These are phyloP conservation scores for Ceratobasidium theobromae DNA, from an alignment of 1,284 basidiomycete species.

Conservation along the genomic window DNA sequence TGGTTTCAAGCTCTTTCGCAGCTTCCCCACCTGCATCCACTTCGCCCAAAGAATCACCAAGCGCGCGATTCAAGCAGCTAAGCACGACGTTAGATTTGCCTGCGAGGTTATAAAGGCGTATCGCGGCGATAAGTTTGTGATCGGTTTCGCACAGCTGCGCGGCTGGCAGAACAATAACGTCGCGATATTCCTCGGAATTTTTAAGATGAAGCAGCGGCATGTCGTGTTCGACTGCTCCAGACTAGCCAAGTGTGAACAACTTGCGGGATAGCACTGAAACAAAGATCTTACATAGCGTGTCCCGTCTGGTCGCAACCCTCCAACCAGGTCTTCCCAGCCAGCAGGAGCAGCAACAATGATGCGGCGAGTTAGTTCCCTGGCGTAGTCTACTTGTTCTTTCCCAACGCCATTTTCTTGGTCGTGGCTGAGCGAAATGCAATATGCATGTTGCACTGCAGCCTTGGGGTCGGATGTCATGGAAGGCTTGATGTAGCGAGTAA, in stretches of 20 bases:
- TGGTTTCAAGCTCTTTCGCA: conserved; percentile 68
- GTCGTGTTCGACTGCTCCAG: conserved; percentile 84
- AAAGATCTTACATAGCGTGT: conserved; percentile 73
- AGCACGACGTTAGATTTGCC: conserved; percentile 90
- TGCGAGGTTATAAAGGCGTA: conserved; percentile 94
- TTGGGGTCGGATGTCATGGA: conserved; percentile 91
- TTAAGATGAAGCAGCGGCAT: conserved; percentile 75
- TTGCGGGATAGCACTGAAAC: conserved; percentile 7
- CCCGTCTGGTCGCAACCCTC: conserved; percentile 87
- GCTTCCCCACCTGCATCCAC: conserved; percentile 67
- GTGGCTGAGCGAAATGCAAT: conserved; percentile 79
- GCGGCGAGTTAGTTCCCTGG: conserved; percentile 85
- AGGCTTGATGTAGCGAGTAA: conserved; percentile 90
- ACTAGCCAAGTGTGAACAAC: conserved; percentile 49
- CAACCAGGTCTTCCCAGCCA: conserved; percentile 86
- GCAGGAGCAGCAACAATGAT: conserved; percentile 87
- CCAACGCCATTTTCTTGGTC: conserved; percentile 74
- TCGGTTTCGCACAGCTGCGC: conserved; percentile 66
- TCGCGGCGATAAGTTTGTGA: conserved; percentile 80
- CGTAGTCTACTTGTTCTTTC: conserved; percentile 78
- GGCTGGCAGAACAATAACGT: conserved; percentile 82
- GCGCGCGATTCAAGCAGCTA: conserved; percentile 80
- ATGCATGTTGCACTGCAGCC: conserved; percentile 94
- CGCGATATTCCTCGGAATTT: conserved; percentile 73
- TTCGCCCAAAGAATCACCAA: conserved; percentile 81